Base-by-base conservation (phyloP, 768 basidiomycete species). In the Hysterangium stoloniferum region DNA sequence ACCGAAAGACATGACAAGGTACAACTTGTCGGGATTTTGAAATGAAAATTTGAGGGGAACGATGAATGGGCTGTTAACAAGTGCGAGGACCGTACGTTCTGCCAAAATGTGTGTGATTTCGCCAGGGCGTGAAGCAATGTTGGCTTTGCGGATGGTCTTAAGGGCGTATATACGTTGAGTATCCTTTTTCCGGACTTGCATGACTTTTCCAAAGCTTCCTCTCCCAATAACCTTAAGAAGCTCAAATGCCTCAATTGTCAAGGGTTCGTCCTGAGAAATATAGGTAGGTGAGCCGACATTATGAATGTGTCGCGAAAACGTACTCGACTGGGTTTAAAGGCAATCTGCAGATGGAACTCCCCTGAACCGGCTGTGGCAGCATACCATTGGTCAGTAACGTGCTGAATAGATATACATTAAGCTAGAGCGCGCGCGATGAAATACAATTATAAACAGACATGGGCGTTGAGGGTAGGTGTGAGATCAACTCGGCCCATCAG, bases 121-220 rank as follows among this genome's bases (percentile, higher is more conserved):
- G 34, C 94, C 94, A 0, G 88, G 89, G 1, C 95, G 80, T 29
- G 89, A 88, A 4, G 95, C 96, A 57, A 98, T 98, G 62, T 96
- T 91, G 3, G 95, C 95, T 67, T 99, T 99, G 48, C 94, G 81
- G 60, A 98, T 97, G 3, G 96, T 97, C 73, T 98, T 98, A 60
- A 99, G 74, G 2, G 95, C 95, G 69, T 99, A 99, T 61, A 99
- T 87, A 52, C 96, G 90, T 58, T 90, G 80, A 1, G 96, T 98
- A 68, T 99, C 93, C 71, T 96, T 94, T 72, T 99, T 99, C 48
- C 93, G 85, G 35, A 99, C 95, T 77, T 99, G 95, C 96, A 98
- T 98, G 32, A 95, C 94, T 68, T 99, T 99, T 13, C 96, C 95
- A 60, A 99, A 99, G 54, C 83, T 86, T 9, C 96, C 95, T 68